A percentile compares a stretch with the other conserved stretches of the same genome.
Conservation (phyloP, 192 early-diverging fungal genomes). For the Backusella morwellensis region DNA sequence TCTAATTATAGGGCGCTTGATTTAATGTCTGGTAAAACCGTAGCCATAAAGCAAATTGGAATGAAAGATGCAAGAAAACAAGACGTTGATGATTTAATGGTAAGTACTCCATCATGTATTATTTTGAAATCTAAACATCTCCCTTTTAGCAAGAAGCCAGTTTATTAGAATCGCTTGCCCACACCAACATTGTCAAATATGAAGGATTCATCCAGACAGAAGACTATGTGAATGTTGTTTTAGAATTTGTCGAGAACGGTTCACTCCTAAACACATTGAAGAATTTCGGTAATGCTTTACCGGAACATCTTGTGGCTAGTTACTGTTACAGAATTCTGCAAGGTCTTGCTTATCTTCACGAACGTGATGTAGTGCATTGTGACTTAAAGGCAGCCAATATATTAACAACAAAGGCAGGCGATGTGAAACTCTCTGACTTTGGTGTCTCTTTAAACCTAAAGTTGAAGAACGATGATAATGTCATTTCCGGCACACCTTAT, state of each 20-base stretch:
- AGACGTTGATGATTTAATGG: slow-evolving; percentile 77
- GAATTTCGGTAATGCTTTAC: slow-evolving; percentile 80
- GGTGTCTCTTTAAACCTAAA: slow-evolving; percentile 91
- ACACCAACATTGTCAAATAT: slow-evolving; percentile 85
- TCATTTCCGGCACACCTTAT: slow-evolving; percentile 80
- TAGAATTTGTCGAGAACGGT: slow-evolving; percentile 95
- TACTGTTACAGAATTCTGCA: slow-evolving; percentile 89
- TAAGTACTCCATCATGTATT: not conserved
- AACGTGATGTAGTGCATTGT: slow-evolving; percentile 85
- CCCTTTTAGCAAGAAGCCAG: slow-evolving; percentile 67
- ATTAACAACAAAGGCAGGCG: slow-evolving; percentile 89
- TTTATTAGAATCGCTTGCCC: slow-evolving; percentile 76
- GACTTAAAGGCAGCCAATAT: slow-evolving; percentile 98
- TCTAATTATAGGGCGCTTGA: slow-evolving; percentile 59
- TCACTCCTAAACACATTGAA: slow-evolving; percentile 84
- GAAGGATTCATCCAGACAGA: slow-evolving; percentile 75
- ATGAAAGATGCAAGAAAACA: slow-evolving; percentile 53
- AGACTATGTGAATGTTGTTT: slow-evolving; percentile 76
- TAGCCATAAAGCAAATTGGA: slow-evolving; percentile 86
- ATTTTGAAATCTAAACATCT: not conserved
- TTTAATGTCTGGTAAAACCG: slow-evolving; percentile 76
- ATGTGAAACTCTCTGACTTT: slow-evolving; percentile 96
- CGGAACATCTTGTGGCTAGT: slow-evolving; percentile 81
- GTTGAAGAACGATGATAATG: slow-evolving; percentile 54
- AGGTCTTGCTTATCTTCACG: slow-evolving; percentile 88